Evolutionary conservation across 306 rosid species (phyloP).

Genomic region (Hippophae tibetana): DNA sequence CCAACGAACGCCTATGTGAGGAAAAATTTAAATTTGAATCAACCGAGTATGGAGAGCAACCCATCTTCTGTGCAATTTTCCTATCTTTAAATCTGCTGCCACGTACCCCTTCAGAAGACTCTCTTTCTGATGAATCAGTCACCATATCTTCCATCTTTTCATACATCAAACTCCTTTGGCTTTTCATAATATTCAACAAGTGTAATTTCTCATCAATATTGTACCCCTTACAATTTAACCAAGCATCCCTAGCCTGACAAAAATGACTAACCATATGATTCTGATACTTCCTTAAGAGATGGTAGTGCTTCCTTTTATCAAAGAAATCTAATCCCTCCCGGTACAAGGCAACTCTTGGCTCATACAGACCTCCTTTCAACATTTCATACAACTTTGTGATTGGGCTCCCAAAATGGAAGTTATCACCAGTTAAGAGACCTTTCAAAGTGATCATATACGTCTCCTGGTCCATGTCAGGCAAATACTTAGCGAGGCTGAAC

Average conservation of each 20-base stretch:
- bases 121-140: conserved; percentile 63
- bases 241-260: conserved; percentile 92
- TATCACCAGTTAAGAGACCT: conserved; percentile 70
- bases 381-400: conserved; percentile 63
- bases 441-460: conserved; percentile 50
- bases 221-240: conserved; percentile 83
- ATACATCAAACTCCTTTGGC: conserved; percentile 79
- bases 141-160: conserved; percentile 71
- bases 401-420: conserved; percentile 89
- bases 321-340: conserved; percentile 71
- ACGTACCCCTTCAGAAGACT: conserved; percentile 52
- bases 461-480: conserved; percentile 93
- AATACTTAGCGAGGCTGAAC: conserved; percentile 71
- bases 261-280: conserved; percentile 77
- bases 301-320: conserved; percentile 79
- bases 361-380: conserved; percentile 93
- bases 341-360: conserved; percentile 96
- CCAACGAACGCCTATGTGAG: conserved; percentile 27
- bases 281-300: conserved; percentile 83
- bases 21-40: conserved; percentile 39
- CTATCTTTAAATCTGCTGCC: conserved; percentile 49
- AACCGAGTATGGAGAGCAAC: conserved; percentile 38
- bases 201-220: conserved; percentile 93
- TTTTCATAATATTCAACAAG: conserved; percentile 66
- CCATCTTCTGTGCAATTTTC: conserved; percentile 38